Evolutionary conservation across 2,329 filamentous ascomycete genomes (phyloP).

Genomic region (Neonectria ditissima): DNA sequence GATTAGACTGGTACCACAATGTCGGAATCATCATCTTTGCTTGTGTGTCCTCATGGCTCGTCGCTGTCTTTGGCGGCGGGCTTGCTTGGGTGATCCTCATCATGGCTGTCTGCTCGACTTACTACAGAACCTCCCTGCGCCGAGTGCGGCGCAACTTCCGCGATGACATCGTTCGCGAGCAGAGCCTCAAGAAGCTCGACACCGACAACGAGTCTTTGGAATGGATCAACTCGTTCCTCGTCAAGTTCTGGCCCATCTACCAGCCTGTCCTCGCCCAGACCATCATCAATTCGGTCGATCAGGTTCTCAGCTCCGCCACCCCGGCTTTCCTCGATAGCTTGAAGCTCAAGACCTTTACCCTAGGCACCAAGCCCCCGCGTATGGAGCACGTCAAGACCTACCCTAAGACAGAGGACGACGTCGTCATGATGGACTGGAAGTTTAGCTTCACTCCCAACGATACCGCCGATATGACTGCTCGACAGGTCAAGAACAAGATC

Average conservation of each 20-base stretch:
- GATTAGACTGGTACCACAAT: conserved; percentile 97
- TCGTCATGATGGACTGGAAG: conserved; percentile 99
- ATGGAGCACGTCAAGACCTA: conserved; percentile 99
- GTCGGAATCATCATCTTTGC: conserved; percentile 93
- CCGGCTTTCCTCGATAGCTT: conserved; percentile 94
- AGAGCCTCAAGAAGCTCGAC: conserved; percentile 88
- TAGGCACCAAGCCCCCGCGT: conserved; percentile 94
- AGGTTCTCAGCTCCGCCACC: conserved; percentile 92
- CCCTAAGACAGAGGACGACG: conserved; percentile 93
- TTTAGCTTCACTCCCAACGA: conserved; percentile 99
- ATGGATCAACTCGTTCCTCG: conserved; percentile 98
- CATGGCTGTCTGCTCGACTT: conserved; percentile 92
- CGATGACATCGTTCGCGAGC: conserved; percentile 90
- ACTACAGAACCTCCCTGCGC: conserved; percentile 95
- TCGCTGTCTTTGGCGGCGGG: conserved; percentile 90
- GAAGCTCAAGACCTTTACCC: conserved; percentile 91
- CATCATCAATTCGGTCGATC: conserved; percentile 93
- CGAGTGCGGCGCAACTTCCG: conserved; percentile 95
- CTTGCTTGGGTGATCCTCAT: conserved; percentile 93
- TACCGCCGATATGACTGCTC: conserved; percentile 87
- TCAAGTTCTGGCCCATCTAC: conserved; percentile 99
- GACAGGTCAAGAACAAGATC: conserved; percentile 93
- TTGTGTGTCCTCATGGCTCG: conserved; percentile 88
- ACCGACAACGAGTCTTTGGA: conserved; percentile 93
- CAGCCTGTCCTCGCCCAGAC: conserved; percentile 92